Percentiles rank a stretch among this genome's conserved stretches.
phyloP scores from a whole-genome alignment of 2,329 filamentous ascomycete species.

The Penicillium corylophilum region DNA sequence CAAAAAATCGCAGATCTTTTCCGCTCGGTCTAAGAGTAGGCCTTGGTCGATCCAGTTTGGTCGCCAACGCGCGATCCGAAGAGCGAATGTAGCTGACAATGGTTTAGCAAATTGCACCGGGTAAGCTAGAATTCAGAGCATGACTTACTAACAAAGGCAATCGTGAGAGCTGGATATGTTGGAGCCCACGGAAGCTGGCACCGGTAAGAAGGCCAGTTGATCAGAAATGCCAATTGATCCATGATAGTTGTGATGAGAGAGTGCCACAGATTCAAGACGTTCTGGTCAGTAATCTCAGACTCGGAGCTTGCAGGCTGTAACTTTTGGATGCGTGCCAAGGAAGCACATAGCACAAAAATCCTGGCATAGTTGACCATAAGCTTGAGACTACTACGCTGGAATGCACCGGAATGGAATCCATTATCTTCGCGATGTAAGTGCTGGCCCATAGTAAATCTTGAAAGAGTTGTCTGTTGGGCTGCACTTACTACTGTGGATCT shows the following conservation, averaged over 20 bases:
- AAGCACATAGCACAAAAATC: slow-evolving; percentile 34
- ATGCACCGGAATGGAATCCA: slow-evolving; percentile 37
- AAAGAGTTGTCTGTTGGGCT: background rate
- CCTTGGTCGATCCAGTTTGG: slow-evolving; percentile 33
- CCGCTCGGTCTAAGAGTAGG: slow-evolving; percentile 31
- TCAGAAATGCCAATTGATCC: slow-evolving; percentile 33
- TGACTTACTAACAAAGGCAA: slow-evolving; percentile 38
- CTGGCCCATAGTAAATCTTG: background rate
- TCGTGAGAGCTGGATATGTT: slow-evolving; percentile 36
- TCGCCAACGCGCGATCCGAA: slow-evolving; percentile 36
- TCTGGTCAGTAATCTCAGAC: slow-evolving; percentile 22
- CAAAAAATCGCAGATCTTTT: slow-evolving; percentile 35
- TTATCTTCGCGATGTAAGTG: slow-evolving; percentile 27
- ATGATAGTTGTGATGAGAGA: slow-evolving; percentile 34
- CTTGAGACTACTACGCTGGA: slow-evolving; percentile 36
- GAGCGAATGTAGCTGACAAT: slow-evolving; percentile 32
- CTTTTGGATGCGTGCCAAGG: slow-evolving; percentile 36
- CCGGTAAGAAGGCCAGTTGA: slow-evolving; percentile 33
- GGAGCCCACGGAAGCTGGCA: slow-evolving; percentile 36
- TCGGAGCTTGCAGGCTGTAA: slow-evolving; percentile 27
- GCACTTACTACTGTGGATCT: slow-evolving; percentile 33
- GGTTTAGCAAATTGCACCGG: slow-evolving; percentile 5
- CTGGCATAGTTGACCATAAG: slow-evolving; percentile 35
- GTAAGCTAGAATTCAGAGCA: background rate
- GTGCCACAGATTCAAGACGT: slow-evolving; percentile 31